phyloP scores from a whole-genome alignment of 2,329 filamentous ascomycete species.

The Helotiales sp. region DNA sequence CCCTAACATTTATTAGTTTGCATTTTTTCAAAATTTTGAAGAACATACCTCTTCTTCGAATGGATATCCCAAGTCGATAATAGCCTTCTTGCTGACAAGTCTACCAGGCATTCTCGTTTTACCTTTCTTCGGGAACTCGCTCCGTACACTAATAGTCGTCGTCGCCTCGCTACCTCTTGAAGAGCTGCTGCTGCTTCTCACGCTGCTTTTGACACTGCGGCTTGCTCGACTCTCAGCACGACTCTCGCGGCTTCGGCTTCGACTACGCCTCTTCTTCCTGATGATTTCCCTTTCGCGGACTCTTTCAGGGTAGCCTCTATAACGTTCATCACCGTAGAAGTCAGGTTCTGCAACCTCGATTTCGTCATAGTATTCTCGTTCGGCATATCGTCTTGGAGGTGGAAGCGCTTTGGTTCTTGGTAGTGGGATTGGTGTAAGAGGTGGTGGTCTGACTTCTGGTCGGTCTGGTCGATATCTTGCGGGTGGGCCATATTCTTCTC shows the following conservation, averaged over 20 bases:
- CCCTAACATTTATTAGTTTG: constrained; percentile 55
- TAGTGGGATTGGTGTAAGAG: constrained; percentile 62
- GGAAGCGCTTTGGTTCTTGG: constrained; percentile 63
- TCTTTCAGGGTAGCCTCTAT: constrained; percentile 58
- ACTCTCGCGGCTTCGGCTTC: no score
- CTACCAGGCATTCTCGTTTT: constrained; percentile 85
- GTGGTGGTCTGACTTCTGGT: constrained; percentile 41
- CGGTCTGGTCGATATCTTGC: constrained; percentile 48
- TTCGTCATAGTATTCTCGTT: constrained; percentile 62
- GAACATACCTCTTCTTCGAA: constrained; percentile 77
- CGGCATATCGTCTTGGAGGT: constrained; percentile 56
- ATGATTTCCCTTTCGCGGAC: constrained; percentile 63
- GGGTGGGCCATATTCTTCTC: constrained; percentile 64
- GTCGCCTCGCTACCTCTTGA: constrained; percentile 45
- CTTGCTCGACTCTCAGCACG: constrained; percentile 33
- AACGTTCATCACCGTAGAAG: constrained; percentile 71
- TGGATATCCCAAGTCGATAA: constrained; percentile 83
- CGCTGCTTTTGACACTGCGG: constrained; percentile 27
- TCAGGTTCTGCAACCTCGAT: constrained; percentile 68
- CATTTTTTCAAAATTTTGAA: neutral
- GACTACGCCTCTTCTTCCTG: constrained; percentile 42
- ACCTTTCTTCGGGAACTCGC: constrained; percentile 76
- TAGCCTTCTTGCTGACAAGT: constrained; percentile 75
- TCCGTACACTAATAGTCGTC: constrained; percentile 49
- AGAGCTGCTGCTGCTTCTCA: constrained; percentile 44